Evolutionary conservation across 495 filamentous ascomycete genomes (phyloP), one percentile per base, ranked within the genome.

Genomic region (Aspergillus biplanus): DNA sequence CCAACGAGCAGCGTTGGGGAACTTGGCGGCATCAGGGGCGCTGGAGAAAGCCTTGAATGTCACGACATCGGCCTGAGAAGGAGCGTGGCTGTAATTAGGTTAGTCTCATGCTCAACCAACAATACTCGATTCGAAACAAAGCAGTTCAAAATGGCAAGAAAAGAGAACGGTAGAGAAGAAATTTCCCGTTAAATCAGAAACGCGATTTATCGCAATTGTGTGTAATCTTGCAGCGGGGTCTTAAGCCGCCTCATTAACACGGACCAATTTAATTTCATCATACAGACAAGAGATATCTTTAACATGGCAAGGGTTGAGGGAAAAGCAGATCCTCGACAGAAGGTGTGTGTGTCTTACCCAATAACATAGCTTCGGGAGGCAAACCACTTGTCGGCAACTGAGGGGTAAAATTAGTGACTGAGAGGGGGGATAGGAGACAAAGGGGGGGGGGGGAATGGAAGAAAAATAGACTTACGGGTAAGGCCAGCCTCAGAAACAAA

Each of bases 211-310:
- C 82, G 83, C 90, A 82, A 84, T 86, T 83, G 85, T 62, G 81
- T 86, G 83, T 93, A 92, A 85, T 94, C 93, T 88, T 86, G 74
- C 84, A 82, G 86, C 90, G 90, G 88, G 89, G 90, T 96, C 92
- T 97, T 97, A 92, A 92, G 84, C 88, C 93, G 89, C 89, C 90
- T 97, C 91, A 88, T 92, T 85, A 97, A 97, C 93, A 97, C 93
- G 93, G 93, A 97, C 93, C 92, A 96, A 92, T 88, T 74, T 86
- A 70, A 86, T 87, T 84, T 95, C 92, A 96, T 96, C 92, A 95
- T 86, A 64, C 71, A 75, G 76, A 78, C 61, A 61, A 65, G 66
- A 61, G 65, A 65, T 46, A 56, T 46, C 60, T 42, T 34, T 57
- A 59, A 65, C 56, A 44, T 52, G 44, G 59, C 46, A 58, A 46